Conservation (phyloP, 2,329 filamentous ascomycete genomes). For the Colletotrichum higginsianum region DNA sequence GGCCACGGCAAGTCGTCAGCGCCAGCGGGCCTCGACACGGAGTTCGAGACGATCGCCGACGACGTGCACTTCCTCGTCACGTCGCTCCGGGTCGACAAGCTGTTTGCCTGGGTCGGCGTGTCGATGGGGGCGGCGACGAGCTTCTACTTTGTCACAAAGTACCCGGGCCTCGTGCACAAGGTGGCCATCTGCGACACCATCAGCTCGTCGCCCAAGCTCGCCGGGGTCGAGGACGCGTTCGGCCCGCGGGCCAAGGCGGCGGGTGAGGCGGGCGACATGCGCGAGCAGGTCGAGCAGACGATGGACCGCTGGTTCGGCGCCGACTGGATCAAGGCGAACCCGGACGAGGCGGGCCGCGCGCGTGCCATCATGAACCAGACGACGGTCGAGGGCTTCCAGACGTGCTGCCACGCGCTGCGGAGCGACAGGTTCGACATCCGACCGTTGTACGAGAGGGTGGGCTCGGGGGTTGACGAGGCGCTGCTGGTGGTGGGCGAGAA, state of each 20-base stretch:
- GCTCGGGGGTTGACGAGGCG: slow-evolving; percentile 52
- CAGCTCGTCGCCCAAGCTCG: slow-evolving; percentile 54
- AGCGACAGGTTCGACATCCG: slow-evolving; percentile 56
- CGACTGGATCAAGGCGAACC: slow-evolving; percentile 53
- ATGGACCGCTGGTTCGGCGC: slow-evolving; percentile 60
- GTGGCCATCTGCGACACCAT: slow-evolving; percentile 60
- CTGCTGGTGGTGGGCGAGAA: slow-evolving; percentile 59
- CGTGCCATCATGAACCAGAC: slow-evolving; percentile 54
- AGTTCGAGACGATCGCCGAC: slow-evolving; percentile 56
- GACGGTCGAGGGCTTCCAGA: slow-evolving; percentile 57
- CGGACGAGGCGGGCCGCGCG: slow-evolving; percentile 54
- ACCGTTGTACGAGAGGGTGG: slow-evolving; percentile 52
- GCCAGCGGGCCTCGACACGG: slow-evolving; percentile 53
- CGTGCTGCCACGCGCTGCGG: slow-evolving; percentile 57
- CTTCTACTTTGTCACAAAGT: slow-evolving; percentile 55
- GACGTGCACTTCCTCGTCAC: slow-evolving; percentile 55
- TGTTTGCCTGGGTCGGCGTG: slow-evolving; percentile 61
- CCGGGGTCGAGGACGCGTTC: slow-evolving; percentile 55
- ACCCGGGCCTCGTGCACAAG: slow-evolving; percentile 55
- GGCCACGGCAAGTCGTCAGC: slow-evolving; percentile 58
- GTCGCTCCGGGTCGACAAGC: slow-evolving; percentile 49
- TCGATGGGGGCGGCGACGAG: slow-evolving; percentile 61
- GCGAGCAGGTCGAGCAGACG: slow-evolving; percentile 50
- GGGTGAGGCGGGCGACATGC: slow-evolving; percentile 51
- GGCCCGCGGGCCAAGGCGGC: slow-evolving; percentile 53